Evolutionary conservation across 306 rosid genomes (phyloP).

Genomic region (Rosa lucieae): DNA sequence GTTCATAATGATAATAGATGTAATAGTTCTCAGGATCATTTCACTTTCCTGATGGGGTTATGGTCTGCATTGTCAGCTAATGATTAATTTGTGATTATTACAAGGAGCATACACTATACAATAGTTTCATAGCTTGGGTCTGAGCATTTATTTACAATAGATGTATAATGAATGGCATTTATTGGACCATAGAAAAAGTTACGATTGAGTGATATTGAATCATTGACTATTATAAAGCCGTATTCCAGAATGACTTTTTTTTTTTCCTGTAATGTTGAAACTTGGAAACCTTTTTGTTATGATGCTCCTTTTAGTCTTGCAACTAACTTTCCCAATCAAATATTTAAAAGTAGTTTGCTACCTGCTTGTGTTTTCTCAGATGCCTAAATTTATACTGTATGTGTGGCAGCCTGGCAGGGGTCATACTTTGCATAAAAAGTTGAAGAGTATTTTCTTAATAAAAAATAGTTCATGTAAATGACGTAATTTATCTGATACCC

Average conservation of each 20-base stretch:
- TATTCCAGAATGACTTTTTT: background rate
- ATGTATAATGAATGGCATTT: background rate
- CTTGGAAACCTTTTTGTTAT: background rate
- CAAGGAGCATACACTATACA: background rate
- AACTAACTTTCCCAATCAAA: background rate
- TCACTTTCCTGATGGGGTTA: constrained; percentile 3
- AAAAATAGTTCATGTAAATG: background rate
- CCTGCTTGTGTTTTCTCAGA: background rate
- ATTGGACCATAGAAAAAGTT: background rate
- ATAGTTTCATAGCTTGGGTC: constrained; percentile 2
- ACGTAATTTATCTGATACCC: background rate
- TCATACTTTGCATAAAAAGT: background rate
- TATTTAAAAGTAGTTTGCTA: background rate
- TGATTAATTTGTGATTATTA: constrained; percentile 2
- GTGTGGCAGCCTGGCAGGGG: background rate
- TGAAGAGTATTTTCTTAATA: background rate
- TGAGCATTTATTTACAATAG: background rate
- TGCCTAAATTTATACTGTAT: background rate
- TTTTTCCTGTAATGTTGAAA: background rate
- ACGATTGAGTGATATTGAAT: background rate
- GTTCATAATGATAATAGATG: background rate
- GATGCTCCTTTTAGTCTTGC: background rate
- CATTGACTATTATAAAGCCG: background rate
- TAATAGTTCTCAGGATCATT: background rate
- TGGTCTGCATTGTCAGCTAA: constrained; percentile 7